These are phyloP conservation scores for Borealophlyctis nickersoniae DNA, from an alignment of 192 early-diverging fungal genomes.

Conservation along the genomic window DNA sequence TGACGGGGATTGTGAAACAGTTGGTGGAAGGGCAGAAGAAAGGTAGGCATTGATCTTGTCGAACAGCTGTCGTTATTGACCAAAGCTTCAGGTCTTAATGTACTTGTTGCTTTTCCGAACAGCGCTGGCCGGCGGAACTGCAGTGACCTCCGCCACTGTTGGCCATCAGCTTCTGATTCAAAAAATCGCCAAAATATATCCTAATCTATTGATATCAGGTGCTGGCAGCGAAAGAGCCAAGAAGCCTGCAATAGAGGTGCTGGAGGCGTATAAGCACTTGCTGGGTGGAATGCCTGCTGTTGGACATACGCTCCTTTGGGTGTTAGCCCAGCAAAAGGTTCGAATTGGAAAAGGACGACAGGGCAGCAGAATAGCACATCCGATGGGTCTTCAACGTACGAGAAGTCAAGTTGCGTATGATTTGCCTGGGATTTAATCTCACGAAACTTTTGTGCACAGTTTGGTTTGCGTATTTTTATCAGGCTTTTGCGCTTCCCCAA, in stretches of 20 bases:
- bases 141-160: neutral
- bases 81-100: neutral
- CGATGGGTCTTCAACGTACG: too few species aligned
- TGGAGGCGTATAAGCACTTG: neutral
- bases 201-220: neutral
- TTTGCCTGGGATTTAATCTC: too few species aligned
- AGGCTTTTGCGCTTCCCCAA: too few species aligned
- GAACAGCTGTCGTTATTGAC: neutral
- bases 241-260: neutral
- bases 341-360: neutral
- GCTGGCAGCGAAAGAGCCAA: neutral
- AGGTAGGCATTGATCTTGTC: neutral
- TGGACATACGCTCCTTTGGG: neutral
- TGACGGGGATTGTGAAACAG: neutral
- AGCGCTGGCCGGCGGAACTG: neutral
- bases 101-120: neutral
- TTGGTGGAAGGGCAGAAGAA: neutral
- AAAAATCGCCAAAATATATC: neutral
- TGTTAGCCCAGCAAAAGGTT: constrained; percentile 3
- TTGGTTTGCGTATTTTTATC: too few species aligned
- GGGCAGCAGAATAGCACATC: neutral
- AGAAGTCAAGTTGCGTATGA: too few species aligned
- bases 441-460: too few species aligned
- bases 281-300: constrained; percentile 1
- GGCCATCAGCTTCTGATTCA: constrained; percentile 1